These are phyloP conservation scores for Spiraea crenata DNA, from an alignment of 331 rosid genomes.

Conservation along the genomic window DNA sequence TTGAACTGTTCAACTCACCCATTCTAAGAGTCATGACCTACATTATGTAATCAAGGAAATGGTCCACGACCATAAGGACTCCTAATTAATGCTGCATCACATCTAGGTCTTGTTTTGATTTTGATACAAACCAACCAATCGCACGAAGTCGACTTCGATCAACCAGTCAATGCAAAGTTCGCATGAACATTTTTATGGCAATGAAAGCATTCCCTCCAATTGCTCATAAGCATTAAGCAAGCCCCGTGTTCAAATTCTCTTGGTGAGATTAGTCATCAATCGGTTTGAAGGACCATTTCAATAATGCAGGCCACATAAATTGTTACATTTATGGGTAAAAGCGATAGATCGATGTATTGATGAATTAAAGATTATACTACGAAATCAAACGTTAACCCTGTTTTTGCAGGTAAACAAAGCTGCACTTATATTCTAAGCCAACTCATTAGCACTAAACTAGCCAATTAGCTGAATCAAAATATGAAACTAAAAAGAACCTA, in stretches of 20 bases:
- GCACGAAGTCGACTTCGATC: not conserved
- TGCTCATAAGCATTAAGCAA: not conserved
- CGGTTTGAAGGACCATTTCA: not conserved
- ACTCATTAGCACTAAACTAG: too few species aligned
- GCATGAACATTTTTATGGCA: too few species aligned
- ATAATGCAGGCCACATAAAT: too few species aligned
- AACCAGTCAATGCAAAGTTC: not conserved
- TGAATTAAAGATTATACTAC: too few species aligned
- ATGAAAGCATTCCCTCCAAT: not conserved
- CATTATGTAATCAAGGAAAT: too few species aligned
- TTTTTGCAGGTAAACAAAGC: too few species aligned
- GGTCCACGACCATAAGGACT: not conserved
- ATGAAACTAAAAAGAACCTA: too few species aligned
- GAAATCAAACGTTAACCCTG: too few species aligned
- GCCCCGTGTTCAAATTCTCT: not conserved
- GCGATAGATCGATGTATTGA: too few species aligned
- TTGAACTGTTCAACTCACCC: not conserved
- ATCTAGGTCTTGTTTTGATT: not conserved
- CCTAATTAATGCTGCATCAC: not conserved
- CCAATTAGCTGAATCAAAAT: too few species aligned
- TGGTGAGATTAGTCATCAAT: not conserved
- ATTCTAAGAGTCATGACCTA: not conserved
- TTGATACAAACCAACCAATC: not conserved
- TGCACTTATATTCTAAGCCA: too few species aligned
- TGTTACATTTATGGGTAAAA: too few species aligned